These are phyloP conservation scores for Botryotinia narcissicola DNA, from an alignment of 2,329 filamentous ascomycete species.

Conservation along the genomic window DNA sequence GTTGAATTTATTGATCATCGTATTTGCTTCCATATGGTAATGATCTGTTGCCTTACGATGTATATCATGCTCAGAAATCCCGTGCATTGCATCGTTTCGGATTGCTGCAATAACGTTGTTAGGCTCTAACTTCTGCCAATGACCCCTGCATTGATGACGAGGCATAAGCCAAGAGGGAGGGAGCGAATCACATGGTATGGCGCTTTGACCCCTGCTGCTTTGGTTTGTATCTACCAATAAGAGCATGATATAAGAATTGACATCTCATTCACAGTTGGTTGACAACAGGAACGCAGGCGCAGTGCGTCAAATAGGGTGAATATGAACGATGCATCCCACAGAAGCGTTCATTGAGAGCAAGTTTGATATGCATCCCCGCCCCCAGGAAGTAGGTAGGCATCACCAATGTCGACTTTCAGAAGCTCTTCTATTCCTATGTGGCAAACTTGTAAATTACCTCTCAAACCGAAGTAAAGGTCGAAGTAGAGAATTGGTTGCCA, in stretches of 20 bases:
- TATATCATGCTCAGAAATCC: not conserved
- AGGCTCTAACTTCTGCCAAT: not conserved
- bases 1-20: not conserved
- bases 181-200: not conserved
- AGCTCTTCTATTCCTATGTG: not conserved
- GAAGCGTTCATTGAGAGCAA: not conserved
- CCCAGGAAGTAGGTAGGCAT: not conserved
- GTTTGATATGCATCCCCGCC: not conserved
- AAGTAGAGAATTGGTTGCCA: not conserved
- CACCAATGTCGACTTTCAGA: not conserved
- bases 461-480: not conserved
- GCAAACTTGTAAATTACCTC: not conserved
- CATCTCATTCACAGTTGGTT: not conserved
- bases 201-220: constrained; percentile 6
- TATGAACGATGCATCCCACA: not conserved
- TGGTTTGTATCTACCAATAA: not conserved
- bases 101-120: not conserved
- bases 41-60: not conserved
- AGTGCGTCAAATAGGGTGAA: not conserved
- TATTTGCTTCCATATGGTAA: not conserved
- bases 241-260: not conserved
- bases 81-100: not conserved
- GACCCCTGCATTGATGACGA: constrained; percentile 2
- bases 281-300: constrained; percentile 1
- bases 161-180: not conserved